A percentile compares a stretch with the other conserved stretches of the same genome.
phyloP scores from a whole-genome alignment of 345 rosid species.

The Arabidopsis suecica region DNA sequence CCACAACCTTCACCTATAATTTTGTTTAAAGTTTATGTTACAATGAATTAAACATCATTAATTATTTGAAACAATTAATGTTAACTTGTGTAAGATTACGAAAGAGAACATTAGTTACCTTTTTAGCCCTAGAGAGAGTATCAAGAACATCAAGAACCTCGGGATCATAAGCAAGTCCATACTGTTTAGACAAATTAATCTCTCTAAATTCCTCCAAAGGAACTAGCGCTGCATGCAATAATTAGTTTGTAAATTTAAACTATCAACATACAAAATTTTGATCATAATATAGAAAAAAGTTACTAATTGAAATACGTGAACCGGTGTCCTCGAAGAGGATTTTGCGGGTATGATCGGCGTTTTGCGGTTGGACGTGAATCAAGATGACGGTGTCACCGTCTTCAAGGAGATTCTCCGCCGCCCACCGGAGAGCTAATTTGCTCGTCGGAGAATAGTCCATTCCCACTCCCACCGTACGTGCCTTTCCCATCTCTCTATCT shows the following conservation, averaged over 20 bases:
- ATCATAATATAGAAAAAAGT: background rate
- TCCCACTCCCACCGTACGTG: slow-evolving; percentile 46
- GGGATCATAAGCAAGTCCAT: slow-evolving; percentile 62
- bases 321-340: slow-evolving; percentile 46
- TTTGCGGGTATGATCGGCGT: slow-evolving; percentile 46
- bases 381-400: slow-evolving; percentile 43
- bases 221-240: slow-evolving; percentile 66
- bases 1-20: slow-evolving; percentile 62
- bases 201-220: slow-evolving; percentile 78
- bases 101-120: slow-evolving; percentile 38
- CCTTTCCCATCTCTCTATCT: slow-evolving; percentile 36
- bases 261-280: background rate
- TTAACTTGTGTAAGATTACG: background rate
- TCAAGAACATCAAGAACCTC: slow-evolving; percentile 76
- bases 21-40: background rate
- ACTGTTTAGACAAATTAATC: slow-evolving; percentile 58
- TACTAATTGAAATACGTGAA: slow-evolving; percentile 37
- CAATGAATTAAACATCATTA: background rate
- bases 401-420: slow-evolving; percentile 39
- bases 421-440: slow-evolving; percentile 48
- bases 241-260: background rate
- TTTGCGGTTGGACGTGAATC: slow-evolving; percentile 45
- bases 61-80: background rate
- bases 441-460: slow-evolving; percentile 46
- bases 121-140: slow-evolving; percentile 59